Base-by-base conservation (phyloP, 2,329 filamentous ascomycete species). In the Fusarium sp. region DNA sequence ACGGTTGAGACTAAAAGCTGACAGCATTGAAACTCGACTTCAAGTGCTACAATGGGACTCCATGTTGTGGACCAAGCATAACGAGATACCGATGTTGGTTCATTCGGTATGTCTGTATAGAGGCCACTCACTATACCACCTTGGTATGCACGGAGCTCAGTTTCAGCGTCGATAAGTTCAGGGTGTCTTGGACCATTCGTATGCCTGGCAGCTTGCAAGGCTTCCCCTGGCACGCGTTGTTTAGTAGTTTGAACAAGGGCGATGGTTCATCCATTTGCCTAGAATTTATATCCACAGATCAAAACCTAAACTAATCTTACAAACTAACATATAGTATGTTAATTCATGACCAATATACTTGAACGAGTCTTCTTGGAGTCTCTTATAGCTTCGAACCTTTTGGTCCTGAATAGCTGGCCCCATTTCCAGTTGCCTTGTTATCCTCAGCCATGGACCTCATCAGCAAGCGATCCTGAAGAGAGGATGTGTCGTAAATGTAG, bases 401-500 rank as follows among this genome's bases (percentile, higher is more conserved):
- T 3, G 35, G 28, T 13, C 42, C 52, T 15, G 67, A 59, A 26
- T 59, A 38, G 20, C n/a, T 47, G 18, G 36, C 31, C n/a, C 18
- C 51, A 28, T 49, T 54, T 45, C 38, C 33, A 48, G 45, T 38
- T 22, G 36, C 18, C 59, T 48, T 62, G 15, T n/a, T 48, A 20
- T 48, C 28, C 26, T 54, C 52, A 31, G 36, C 28, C 18, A 52
- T 31, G 35, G 66, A 42, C 31, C 47, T 54, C 22, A 70, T 44
- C 10, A 70, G 8, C 3, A 70, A 59, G 10, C 66, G 67, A 48
- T 70, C 67, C 9, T 31, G 45, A 18, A 70, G 17, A n/a, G 56
- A 66, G 13, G 47, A 41, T 2, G 45, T 70, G 22, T 73, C 61
- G 45, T 66, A 6, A 28, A 73, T 66, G 22, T 31, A 70, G 22